Conservation (phyloP, 1,284 basidiomycete genomes). For the Coniferiporia sulphurascens region DNA sequence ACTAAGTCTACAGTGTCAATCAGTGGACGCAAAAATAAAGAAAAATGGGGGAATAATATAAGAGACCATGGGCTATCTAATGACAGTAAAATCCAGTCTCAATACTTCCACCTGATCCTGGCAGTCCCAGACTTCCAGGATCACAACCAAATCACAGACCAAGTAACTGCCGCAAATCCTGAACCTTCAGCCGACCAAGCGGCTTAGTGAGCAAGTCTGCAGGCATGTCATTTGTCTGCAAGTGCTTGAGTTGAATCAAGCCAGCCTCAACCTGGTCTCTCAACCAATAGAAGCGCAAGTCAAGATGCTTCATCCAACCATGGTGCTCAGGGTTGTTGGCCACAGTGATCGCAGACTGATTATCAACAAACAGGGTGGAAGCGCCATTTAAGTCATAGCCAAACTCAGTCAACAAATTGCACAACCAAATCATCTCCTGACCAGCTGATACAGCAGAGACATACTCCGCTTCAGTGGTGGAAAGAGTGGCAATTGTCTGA, state of each 20-base stretch:
- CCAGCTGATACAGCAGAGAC: slow-evolving; percentile 27
- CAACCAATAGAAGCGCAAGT: slow-evolving; percentile 26
- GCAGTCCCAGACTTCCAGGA: no score
- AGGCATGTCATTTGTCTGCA: slow-evolving; percentile 19
- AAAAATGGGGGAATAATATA: no score
- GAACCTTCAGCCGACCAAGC: slow-evolving; percentile 6
- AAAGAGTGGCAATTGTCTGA: slow-evolving; percentile 26
- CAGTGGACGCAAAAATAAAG: no score
- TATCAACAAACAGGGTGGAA: slow-evolving; percentile 25
- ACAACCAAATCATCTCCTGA: slow-evolving; percentile 35
- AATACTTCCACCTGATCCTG: no score
- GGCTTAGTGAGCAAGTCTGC: slow-evolving; percentile 25
- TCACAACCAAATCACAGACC: no score
- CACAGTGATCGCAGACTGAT: slow-evolving; percentile 26
- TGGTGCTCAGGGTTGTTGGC: slow-evolving; percentile 27
- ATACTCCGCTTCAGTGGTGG: slow-evolving; percentile 33
- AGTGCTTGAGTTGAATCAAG: neutral
- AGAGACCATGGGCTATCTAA: no score
- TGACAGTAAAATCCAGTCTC: no score
- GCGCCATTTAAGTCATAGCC: slow-evolving; percentile 20
- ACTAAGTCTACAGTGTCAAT: no score
- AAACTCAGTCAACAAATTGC: slow-evolving; percentile 29
- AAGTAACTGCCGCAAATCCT: no score
- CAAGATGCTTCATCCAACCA: slow-evolving; percentile 27
- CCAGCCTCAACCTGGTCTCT: slow-evolving; percentile 21